These are phyloP conservation scores for Fusarium nematophilum DNA, from an alignment of 2,329 filamentous ascomycete species.

Conservation along the genomic window DNA sequence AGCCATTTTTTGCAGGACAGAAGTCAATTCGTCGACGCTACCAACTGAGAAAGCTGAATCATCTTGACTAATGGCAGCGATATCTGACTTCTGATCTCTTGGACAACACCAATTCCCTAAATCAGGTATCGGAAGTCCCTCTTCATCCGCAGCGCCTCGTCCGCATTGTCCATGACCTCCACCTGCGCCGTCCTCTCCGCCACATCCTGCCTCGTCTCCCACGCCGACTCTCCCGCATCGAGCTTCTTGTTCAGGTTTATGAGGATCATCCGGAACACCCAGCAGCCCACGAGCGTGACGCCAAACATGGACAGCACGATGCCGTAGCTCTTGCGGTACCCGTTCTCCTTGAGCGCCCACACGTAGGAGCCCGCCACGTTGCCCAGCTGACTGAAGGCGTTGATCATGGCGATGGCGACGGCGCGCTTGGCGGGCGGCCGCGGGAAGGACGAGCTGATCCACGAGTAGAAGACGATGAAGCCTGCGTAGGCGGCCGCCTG, in stretches of 20 bases:
- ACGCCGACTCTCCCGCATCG: constrained; percentile 54
- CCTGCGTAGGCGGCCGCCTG: constrained; percentile 68
- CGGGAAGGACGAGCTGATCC: constrained; percentile 68
- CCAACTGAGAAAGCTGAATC: not conserved
- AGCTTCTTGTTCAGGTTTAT: constrained; percentile 59
- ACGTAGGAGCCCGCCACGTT: constrained; percentile 73
- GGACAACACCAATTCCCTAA: constrained; percentile 35
- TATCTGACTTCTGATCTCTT: too few species aligned
- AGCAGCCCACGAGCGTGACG: constrained; percentile 65
- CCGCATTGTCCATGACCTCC: constrained; percentile 54
- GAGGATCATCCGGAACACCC: constrained; percentile 60
- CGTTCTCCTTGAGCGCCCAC: constrained; percentile 69
- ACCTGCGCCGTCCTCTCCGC: constrained; percentile 53
- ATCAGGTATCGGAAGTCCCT: constrained; percentile 62
- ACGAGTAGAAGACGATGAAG: constrained; percentile 68
- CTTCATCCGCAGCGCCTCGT: constrained; percentile 58
- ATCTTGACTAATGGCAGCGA: not conserved
- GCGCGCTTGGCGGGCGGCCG: constrained; percentile 70
- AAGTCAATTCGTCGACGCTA: too few species aligned
- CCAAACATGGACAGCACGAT: constrained; percentile 75
- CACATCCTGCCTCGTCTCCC: constrained; percentile 52
- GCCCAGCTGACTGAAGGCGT: constrained; percentile 67
- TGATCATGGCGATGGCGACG: constrained; percentile 70
- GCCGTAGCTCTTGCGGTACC: constrained; percentile 72
- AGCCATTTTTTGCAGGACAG: too few species aligned